Evolutionary conservation across 192 early-diverging fungal genomes (phyloP), one percentile per base, ranked within the genome.

Genomic region (Coemansia sp.): DNA sequence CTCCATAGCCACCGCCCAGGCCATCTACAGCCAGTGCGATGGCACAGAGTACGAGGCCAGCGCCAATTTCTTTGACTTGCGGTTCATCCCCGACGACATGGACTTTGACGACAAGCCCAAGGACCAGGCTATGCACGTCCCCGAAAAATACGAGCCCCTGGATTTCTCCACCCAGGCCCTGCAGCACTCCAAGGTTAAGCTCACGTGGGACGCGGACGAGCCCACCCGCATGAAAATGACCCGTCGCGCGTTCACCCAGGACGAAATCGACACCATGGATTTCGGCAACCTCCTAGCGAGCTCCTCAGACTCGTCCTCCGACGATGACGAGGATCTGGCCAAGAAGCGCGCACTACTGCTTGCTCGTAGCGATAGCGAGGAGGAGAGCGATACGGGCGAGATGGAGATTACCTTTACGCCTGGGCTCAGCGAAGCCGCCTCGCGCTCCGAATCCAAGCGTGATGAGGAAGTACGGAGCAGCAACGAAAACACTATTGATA

Each of bases 321-420:
- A 86, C 9, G 85, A 87, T 14, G 85, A 89, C 11, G 84, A 87
- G 23, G 72, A 76, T 16, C 37, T 71, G 39, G 71, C 66, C 48
- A 64, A 58, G 69, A 84, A 74, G 66, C 82, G 67, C 70, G 76
- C 72, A 0, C 53, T 80, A 38, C 69, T 80, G 21, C 66, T 82
- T 4, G 55, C 58, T 12, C 64, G 69, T 34, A 73, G 76, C 67
- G 71, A 79, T 41, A 41, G 39, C 18, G 61, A 68, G 11, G 66
- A 64, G 3, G 61, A 65, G 23, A 63, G 66, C 16, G 52, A 61
- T 20, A 76, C 86, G 58, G 77, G 87, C 26, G 93, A 95, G 25
- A 88, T 96, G 92, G 93, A 99, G 75, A 96, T 99, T 60, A 95
- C 95, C 12, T 99, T 99, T 68, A 86, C 91, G 14, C 94, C 96